Percentiles rank a stretch among this genome's conserved stretches.
Conservation (phyloP, 2,329 filamentous ascomycete genomes). For the Hymenoscyphus salicellus region DNA sequence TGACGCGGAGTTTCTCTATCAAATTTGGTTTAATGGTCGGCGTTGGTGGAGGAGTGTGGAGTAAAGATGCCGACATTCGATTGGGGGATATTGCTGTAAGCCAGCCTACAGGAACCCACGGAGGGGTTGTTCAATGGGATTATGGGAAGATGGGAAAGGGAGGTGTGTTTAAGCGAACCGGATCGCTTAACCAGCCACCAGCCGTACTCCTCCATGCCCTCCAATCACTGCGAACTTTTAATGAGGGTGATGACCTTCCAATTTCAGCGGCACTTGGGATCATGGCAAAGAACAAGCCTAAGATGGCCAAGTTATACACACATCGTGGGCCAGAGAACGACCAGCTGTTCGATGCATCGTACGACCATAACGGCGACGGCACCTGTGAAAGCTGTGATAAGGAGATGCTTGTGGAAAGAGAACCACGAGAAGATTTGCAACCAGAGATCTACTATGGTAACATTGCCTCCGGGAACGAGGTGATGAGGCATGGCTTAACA, state of each 20-base stretch:
- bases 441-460: conserved; percentile 16
- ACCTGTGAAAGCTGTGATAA: background rate
- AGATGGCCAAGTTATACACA: background rate
- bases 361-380: background rate
- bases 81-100: background rate
- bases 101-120: background rate
- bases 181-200: conserved; percentile 19
- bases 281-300: background rate
- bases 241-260: background rate
- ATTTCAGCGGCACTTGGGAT: background rate
- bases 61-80: too few relatives aligned
- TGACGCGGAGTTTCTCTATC: conserved; percentile 38
- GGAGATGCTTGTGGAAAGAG: background rate
- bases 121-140: background rate
- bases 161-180: too few relatives aligned
- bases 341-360: background rate
- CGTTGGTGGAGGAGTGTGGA: conserved; percentile 36
- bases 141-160: too few relatives aligned
- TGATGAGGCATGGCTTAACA: conserved; percentile 14
- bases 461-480: conserved; percentile 18
- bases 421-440: background rate
- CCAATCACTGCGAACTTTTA: background rate
- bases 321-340: background rate
- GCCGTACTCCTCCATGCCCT: conserved; percentile 2
- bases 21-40: conserved; percentile 44